Conservation (phyloP, 805 yeast genomes). For the Candida chauliodis region DNA sequence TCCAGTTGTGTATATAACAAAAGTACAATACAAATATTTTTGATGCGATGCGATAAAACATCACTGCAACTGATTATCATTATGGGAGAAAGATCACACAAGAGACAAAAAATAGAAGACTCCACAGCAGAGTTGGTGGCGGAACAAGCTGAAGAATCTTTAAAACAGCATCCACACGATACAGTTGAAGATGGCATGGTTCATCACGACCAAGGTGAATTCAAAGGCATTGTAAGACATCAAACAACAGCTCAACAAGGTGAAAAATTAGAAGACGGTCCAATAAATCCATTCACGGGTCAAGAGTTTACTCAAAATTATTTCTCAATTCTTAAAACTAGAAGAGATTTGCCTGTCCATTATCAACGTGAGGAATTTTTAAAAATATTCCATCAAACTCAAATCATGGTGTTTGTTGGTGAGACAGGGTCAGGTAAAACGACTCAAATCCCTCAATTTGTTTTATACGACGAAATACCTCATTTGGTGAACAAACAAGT, state of each 20-base stretch:
- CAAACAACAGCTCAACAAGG: conserved; percentile 67
- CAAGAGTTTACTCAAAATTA: conserved; percentile 58
- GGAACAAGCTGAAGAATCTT: conserved; percentile 59
- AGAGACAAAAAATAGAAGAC: conserved; percentile 44
- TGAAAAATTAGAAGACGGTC: conserved; percentile 51
- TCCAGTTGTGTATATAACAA: background rate
- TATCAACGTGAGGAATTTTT: conserved; percentile 89
- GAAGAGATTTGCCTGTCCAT: conserved; percentile 92
- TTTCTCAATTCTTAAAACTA: conserved; percentile 67
- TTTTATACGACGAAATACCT: conserved; percentile 87
- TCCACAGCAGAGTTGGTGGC: conserved; percentile 65
- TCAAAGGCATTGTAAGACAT: conserved; percentile 52
- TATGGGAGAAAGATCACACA: conserved; percentile 37
- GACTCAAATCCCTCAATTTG: conserved; percentile 97
- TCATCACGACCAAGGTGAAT: conserved; percentile 67
- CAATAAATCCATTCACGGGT: conserved; percentile 79
- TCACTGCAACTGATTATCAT: background rate
- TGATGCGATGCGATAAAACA: conserved; percentile 5
- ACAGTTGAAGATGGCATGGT: conserved; percentile 31
- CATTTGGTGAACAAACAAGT: conserved; percentile 79
- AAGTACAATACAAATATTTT: background rate
- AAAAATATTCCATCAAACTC: conserved; percentile 76
- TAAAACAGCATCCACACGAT: conserved; percentile 47
- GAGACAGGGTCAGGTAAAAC: conserved; percentile 99
- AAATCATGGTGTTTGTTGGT: conserved; percentile 97